Percentiles rank a stretch among this genome's conserved stretches.
Conservation (phyloP, 2,329 filamentous ascomycete genomes). For the Thelonectria discophora region DNA sequence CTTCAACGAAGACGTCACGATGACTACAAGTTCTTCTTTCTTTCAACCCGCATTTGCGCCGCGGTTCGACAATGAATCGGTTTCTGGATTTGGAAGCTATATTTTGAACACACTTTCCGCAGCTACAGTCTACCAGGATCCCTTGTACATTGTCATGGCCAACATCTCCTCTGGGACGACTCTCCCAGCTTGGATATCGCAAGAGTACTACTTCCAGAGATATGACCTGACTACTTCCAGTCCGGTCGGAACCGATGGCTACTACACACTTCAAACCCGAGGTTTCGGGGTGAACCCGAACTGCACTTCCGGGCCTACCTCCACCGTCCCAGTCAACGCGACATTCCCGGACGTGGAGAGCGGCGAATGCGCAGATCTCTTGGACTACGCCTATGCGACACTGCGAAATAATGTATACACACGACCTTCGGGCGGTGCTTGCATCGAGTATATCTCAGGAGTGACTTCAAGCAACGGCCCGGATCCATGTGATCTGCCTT, state of each 20-base stretch:
- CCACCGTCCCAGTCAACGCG: slow-evolving; percentile 3
- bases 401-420: slow-evolving; percentile 1
- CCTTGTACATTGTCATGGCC: slow-evolving; percentile 50
- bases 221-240: slow-evolving; percentile 37
- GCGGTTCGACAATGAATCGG: slow-evolving; percentile 34
- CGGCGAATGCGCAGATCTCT: not conserved
- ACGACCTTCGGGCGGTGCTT: slow-evolving; percentile 7
- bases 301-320: slow-evolving; percentile 28
- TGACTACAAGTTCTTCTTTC: slow-evolving; percentile 11
- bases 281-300: slow-evolving; percentile 42
- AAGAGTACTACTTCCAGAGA: slow-evolving; percentile 57
- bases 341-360: not conserved
- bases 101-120: not conserved
- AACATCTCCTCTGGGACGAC: slow-evolving; percentile 55
- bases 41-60: slow-evolving; percentile 28
- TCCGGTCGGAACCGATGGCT: not conserved
- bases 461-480: not conserved
- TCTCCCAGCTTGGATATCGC: slow-evolving; percentile 60
- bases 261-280: slow-evolving; percentile 33
- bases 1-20: slow-evolving; percentile 51
- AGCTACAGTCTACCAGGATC: slow-evolving; percentile 32
- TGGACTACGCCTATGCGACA: not conserved
- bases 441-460: slow-evolving; percentile 5
- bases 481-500: slow-evolving; percentile 19
- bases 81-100: slow-evolving; percentile 1